Evolutionary conservation across 306 rosid species (phyloP), one percentile per base, ranked within the genome.

Genomic region (Purshia tridentata): DNA sequence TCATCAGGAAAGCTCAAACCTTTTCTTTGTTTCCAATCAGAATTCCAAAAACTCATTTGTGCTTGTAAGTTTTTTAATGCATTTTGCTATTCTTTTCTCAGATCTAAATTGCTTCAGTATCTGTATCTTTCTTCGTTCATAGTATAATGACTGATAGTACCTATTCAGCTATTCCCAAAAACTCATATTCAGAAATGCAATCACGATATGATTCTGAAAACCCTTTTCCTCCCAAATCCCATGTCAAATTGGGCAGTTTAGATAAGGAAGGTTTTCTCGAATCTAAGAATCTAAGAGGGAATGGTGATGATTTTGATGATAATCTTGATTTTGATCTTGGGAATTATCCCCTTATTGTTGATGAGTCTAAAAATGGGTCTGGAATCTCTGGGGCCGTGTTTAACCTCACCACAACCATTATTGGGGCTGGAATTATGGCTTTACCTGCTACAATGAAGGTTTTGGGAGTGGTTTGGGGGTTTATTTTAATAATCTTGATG

Each of bases 361-460:
- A 61, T n/a, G 87, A 81, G 18, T 16, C 92, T 14, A 82, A 69
- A 54, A 39, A 71, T 4, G 91, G 88, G 53, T 88, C 96, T 72
- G 88, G 91, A 53, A 74, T 94, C 41, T 84, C 97, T 9, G 93
- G 96, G 8, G 97, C 99, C 1, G 96, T 94, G 14, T 94, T 94
- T 61, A 94, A 94, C 68, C 85, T 94, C 41, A 87, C 99, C 1
- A 94, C 99, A 1, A 67, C 99, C 1, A 82, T 94, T 19, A 88
- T 94, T 81, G 99, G 99, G 65, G 97, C 99, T 2, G 96, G 99
- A 84, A 80, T 94, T 42, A 94, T 94, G 99, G 95, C 97, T 47
- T 79, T 94, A 22, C 99, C 99, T 78, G 99, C 99, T 37, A 83
- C 96, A 12, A 94, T 94, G 97, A 94, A 94, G 77, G 96, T 94